These are phyloP conservation scores for Tanacetum coccineum DNA, from an alignment of 129 eudicot species.

Conservation along the genomic window DNA sequence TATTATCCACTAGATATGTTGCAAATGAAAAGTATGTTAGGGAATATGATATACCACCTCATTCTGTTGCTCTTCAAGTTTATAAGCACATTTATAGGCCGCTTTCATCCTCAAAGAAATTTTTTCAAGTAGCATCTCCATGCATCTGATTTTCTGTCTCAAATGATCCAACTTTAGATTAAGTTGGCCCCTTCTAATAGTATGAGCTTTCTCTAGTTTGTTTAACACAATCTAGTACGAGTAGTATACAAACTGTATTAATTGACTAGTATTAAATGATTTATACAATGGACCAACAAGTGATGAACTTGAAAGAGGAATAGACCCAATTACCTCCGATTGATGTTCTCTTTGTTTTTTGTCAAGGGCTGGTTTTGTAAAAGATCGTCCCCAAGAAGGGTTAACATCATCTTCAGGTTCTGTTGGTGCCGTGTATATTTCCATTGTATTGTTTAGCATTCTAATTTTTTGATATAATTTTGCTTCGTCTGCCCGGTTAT, in stretches of 20 bases:
- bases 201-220: background rate
- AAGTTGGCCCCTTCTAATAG: background rate
- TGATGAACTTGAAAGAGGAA: no score
- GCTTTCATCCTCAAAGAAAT: background rate
- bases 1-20: background rate
- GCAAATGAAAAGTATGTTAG: background rate
- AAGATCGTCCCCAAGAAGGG: no score
- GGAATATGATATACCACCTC: background rate
- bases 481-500: background rate
- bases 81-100: background rate
- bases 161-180: background rate
- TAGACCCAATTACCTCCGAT: no score
- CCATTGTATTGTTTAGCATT: conserved; percentile 12
- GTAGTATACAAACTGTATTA: no score
- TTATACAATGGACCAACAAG: no score
- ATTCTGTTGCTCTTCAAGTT: background rate
- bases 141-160: conserved; percentile 10
- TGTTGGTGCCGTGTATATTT: background rate
- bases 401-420: no score
- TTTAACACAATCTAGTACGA: background rate
- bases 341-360: background rate
- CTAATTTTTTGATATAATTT: conserved; percentile 10
- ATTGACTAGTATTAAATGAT: no score
- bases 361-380: background rate
- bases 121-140: conserved; percentile 5